These are phyloP conservation scores for Musa schizocarpa DNA, from an alignment of 176 grass and related monocot species.

Conservation along the genomic window DNA sequence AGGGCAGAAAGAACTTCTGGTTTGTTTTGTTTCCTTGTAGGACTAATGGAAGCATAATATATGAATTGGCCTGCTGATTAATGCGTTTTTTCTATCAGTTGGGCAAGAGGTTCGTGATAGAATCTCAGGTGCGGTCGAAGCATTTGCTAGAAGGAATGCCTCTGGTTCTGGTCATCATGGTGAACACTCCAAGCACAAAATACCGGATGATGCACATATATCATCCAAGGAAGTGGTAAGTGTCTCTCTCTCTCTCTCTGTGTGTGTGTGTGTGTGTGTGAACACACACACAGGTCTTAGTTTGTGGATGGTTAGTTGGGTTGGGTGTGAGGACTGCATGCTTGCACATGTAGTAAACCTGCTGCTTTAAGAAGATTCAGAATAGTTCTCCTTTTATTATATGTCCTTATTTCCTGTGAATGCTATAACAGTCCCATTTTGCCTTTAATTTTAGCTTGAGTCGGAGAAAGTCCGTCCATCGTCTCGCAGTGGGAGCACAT, in stretches of 20 bases:
- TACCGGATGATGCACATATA: neutral
- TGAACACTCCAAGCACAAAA: neutral
- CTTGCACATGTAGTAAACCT: too few species aligned
- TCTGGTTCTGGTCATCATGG: conserved; percentile 4
- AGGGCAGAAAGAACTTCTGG: conserved; percentile 11
- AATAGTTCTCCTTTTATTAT: neutral
- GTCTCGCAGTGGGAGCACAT: conserved; percentile 49
- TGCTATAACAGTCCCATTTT: neutral
- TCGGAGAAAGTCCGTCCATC: conserved; percentile 39
- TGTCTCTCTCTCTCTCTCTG: neutral
- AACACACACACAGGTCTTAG: too few species aligned
- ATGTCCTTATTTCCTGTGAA: neutral
- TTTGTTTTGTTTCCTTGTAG: neutral
- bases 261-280: too few species aligned
- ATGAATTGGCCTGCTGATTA: neutral
- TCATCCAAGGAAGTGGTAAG: conserved; percentile 7
- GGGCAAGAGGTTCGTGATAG: conserved; percentile 2
- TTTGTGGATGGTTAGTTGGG: too few species aligned
- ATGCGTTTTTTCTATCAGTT: neutral
- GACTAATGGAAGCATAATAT: neutral
- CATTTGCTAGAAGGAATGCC: conserved; percentile 3
- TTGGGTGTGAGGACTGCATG: too few species aligned
- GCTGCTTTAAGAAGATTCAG: neutral
- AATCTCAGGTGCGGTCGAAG: conserved; percentile 6
- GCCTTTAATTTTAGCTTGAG: neutral